Conservation (phyloP, 371 early-diverging fungal genomes). For the Fennellomyces sp. region DNA sequence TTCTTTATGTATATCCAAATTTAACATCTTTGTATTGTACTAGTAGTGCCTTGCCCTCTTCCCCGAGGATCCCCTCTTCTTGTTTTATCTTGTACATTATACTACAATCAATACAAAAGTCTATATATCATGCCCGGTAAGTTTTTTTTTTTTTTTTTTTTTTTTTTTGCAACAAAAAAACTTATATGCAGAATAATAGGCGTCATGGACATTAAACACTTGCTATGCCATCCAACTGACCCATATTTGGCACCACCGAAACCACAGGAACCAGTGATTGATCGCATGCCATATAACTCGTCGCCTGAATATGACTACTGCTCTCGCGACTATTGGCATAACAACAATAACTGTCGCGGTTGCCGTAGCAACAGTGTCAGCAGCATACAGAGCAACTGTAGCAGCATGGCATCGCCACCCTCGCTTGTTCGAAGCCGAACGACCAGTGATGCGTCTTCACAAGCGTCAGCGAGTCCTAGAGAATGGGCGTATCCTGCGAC, state of each 20-base stretch:
- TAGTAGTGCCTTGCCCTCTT: slow-evolving; percentile 7
- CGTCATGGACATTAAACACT: slow-evolving; percentile 36
- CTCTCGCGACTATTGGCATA: neutral
- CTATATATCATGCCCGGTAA: slow-evolving; percentile 9
- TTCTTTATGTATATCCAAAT: slow-evolving; percentile 6
- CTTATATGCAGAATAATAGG: slow-evolving; percentile 8
- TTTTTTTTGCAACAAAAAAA: neutral
- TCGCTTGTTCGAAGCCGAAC: slow-evolving; percentile 10
- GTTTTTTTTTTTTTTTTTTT: neutral
- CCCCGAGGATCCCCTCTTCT: neutral
- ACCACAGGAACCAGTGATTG: neutral
- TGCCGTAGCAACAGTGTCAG: neutral
- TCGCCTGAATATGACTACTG: neutral
- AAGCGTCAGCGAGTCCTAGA: slow-evolving; percentile 8
- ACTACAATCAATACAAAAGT: neutral
- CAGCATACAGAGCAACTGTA: slow-evolving; percentile 2
- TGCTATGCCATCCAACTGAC: slow-evolving; percentile 29
- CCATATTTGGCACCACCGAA: slow-evolving; percentile 11
- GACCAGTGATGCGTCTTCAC: slow-evolving; percentile 12
- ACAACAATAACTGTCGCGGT: neutral
- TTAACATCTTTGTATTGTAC: slow-evolving; percentile 12
- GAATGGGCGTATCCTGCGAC: slow-evolving; percentile 16
- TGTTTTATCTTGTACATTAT: slow-evolving; percentile 12
- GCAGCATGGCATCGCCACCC: slow-evolving; percentile 6
- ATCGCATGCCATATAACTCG: neutral